Percentiles rank a stretch among this genome's conserved stretches.
Conservation (phyloP, 2,329 filamentous ascomycete species). For the Nigrospora sphaerica region DNA sequence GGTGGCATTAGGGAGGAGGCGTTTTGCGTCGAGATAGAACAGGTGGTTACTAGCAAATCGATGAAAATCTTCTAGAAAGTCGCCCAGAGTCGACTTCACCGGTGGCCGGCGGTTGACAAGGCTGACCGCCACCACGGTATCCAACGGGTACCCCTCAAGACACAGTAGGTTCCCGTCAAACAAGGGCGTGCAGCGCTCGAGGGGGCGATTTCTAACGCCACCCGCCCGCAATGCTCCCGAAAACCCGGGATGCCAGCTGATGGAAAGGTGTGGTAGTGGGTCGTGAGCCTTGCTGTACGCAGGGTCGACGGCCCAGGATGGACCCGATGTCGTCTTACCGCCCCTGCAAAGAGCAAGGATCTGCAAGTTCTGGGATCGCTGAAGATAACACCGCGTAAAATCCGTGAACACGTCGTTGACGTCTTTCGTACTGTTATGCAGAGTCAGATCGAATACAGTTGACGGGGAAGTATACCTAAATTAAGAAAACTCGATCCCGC, state of each 20-base stretch:
- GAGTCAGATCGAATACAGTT: not conserved
- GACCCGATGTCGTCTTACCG: conserved; percentile 1
- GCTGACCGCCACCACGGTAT: conserved; percentile 1
- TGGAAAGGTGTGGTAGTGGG: conserved; percentile 1
- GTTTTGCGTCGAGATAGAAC: conserved; percentile 4
- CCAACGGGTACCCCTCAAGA: conserved; percentile 4
- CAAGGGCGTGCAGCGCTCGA: not conserved
- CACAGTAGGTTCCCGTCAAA: conserved; percentile 3
- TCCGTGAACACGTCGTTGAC: conserved; percentile 2
- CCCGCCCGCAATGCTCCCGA: conserved; percentile 1
- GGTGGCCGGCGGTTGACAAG: not conserved
- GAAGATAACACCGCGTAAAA: conserved; percentile 5
- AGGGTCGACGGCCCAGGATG: conserved; percentile 7
- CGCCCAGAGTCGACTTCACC: not conserved
- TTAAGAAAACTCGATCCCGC: no score
- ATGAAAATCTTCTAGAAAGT: conserved; percentile 4
- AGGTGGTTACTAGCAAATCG: not conserved
- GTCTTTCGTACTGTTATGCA: not conserved
- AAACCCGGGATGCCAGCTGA: conserved; percentile 2
- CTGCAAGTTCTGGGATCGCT: conserved; percentile 1
- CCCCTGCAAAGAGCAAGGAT: conserved; percentile 6
- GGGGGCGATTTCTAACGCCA: conserved; percentile 1
- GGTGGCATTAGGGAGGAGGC: not conserved
- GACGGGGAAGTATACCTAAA: no score
- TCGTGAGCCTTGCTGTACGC: conserved; percentile 3